Evolutionary conservation across 345 rosid species (phyloP).

Genomic region (Salix dunnii): DNA sequence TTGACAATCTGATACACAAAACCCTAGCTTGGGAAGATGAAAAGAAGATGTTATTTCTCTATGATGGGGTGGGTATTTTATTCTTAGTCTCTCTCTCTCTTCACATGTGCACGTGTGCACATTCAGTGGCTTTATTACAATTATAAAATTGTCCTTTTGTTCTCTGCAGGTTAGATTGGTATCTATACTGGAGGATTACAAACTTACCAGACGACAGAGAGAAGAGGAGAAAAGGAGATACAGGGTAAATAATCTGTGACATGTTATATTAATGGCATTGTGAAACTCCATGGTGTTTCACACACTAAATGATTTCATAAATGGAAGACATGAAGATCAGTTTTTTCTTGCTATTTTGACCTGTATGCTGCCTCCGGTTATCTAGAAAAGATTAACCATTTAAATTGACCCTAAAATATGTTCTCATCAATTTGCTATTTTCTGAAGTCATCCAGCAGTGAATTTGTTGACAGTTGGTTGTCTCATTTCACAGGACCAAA

Average conservation of each 20-base stretch:
- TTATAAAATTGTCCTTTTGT: background rate
- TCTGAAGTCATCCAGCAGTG: background rate
- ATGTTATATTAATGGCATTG: background rate
- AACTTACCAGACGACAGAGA: conserved; percentile 65
- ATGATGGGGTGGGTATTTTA: conserved; percentile 72
- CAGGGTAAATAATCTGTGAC: conserved; percentile 45
- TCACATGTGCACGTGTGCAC: too few species aligned
- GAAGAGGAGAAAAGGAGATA: conserved; percentile 89
- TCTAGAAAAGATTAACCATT: background rate
- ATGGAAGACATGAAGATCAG: background rate
- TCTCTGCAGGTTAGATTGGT: conserved; percentile 66
- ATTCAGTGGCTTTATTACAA: background rate
- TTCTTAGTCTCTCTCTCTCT: background rate
- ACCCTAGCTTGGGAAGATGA: conserved; percentile 82
- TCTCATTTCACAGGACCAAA: conserved; percentile 64
- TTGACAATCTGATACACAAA: conserved; percentile 73
- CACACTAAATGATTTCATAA: background rate
- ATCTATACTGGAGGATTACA: conserved; percentile 82
- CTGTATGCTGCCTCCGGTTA: background rate
- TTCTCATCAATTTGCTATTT: background rate
- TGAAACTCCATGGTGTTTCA: background rate
- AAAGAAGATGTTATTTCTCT: conserved; percentile 57
- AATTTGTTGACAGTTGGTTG: background rate
- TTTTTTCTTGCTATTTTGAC: background rate
- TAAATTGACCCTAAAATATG: background rate